phyloP scores from a whole-genome alignment of 2,329 filamentous ascomycete genomes.

The Aspergillus quadrilineatus region DNA sequence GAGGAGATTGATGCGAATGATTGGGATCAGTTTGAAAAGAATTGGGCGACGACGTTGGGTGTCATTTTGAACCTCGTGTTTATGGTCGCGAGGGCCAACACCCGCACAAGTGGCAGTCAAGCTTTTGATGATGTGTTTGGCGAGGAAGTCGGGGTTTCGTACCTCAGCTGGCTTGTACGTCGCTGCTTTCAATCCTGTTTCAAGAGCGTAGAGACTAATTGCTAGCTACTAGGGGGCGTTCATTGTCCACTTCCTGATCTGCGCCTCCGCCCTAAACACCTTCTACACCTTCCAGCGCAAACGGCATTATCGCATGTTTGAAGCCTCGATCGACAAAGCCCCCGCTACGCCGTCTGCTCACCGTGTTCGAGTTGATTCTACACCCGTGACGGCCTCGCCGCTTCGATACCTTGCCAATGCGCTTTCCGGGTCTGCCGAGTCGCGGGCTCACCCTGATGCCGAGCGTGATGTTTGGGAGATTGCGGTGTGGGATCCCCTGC shows the following conservation, averaged over 20 bases:
- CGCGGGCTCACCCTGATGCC: slow-evolving; percentile 73
- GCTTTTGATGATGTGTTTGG: slow-evolving; percentile 80
- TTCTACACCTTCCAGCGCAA: slow-evolving; percentile 78
- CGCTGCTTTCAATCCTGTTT: not conserved
- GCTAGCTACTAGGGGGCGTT: slow-evolving; percentile 58
- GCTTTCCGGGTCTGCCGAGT: slow-evolving; percentile 71
- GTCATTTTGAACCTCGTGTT: slow-evolving; percentile 75
- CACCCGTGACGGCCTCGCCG: slow-evolving; percentile 74
- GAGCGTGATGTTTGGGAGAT: slow-evolving; percentile 92
- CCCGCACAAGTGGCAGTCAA: slow-evolving; percentile 50
- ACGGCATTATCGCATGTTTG: slow-evolving; percentile 87
- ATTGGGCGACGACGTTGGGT: slow-evolving; percentile 73
- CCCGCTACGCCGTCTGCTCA: slow-evolving; percentile 81
- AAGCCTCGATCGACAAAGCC: slow-evolving; percentile 73
- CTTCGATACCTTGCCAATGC: slow-evolving; percentile 70
- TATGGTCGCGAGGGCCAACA: slow-evolving; percentile 79
- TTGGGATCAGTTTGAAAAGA: slow-evolving; percentile 75
- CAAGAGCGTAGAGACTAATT: slow-evolving; percentile 6
- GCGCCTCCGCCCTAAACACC: slow-evolving; percentile 71
- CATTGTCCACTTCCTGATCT: slow-evolving; percentile 67
- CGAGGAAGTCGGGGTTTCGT: slow-evolving; percentile 63
- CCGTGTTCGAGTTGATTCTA: slow-evolving; percentile 84
- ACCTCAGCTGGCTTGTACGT: slow-evolving; percentile 66
- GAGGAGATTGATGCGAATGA: slow-evolving; percentile 90
- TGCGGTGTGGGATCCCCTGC: slow-evolving; percentile 87